These are phyloP conservation scores for Psilocybe cubensis DNA, from an alignment of 768 basidiomycete genomes.

Conservation along the genomic window DNA sequence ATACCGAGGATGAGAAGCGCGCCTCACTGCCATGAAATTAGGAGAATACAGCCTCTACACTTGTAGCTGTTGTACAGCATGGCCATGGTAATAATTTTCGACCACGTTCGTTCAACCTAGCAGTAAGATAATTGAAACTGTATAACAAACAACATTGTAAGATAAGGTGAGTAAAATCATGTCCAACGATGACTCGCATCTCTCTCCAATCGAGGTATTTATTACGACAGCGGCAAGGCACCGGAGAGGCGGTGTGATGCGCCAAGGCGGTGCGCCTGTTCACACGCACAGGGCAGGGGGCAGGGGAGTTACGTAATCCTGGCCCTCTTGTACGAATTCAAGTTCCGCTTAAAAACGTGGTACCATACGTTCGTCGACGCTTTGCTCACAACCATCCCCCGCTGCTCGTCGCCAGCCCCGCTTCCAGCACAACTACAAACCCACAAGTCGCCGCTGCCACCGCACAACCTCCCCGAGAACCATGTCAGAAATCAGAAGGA, in stretches of 20 bases:
- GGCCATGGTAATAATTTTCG: background rate
- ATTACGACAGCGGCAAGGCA: background rate
- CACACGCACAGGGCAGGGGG: slow-evolving; percentile 1
- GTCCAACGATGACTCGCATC: background rate
- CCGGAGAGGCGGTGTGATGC: slow-evolving; percentile 2
- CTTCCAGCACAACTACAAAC: background rate
- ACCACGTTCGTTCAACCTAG: too few species aligned
- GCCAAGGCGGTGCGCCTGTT: slow-evolving; percentile 1
- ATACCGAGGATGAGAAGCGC: background rate
- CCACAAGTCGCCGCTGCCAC: background rate
- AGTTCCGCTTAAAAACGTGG: slow-evolving; percentile 25
- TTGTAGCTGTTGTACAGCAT: background rate
- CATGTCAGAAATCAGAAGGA: slow-evolving; percentile 98
- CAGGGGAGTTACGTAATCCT: background rate
- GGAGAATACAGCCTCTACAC: too few species aligned
- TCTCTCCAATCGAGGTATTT: background rate
- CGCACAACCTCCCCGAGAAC: slow-evolving; percentile 2
- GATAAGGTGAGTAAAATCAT: too few species aligned
- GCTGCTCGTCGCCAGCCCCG: background rate
- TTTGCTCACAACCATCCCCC: slow-evolving; percentile 13
- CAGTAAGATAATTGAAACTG: too few species aligned
- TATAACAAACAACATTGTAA: too few species aligned
- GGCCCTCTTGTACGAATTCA: slow-evolving; percentile 14
- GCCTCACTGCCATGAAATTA: background rate
- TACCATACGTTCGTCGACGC: slow-evolving; percentile 19